These are phyloP conservation scores for Lodderomyces pseudojiufengensis DNA, from an alignment of 1,139 yeast species.

Conservation along the genomic window DNA sequence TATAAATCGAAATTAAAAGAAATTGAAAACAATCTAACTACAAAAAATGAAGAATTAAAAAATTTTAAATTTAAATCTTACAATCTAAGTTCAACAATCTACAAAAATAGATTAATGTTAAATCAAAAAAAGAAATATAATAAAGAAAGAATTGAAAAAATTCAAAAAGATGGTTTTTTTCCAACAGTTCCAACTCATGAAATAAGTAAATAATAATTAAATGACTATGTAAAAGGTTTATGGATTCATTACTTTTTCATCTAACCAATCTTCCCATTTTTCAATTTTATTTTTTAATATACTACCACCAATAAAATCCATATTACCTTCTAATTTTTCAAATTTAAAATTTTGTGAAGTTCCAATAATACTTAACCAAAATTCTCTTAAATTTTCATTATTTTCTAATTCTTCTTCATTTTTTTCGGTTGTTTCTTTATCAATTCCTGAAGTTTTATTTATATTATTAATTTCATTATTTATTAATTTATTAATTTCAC, in stretches of 20 bases:
- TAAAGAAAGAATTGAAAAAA: conserved; percentile 37
- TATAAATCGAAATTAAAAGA: conserved; percentile 20
- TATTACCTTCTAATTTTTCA: conserved; percentile 67
- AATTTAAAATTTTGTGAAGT: conserved; percentile 48
- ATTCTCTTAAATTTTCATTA: conserved; percentile 28
- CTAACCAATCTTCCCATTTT: conserved; percentile 75
- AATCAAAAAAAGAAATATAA: conserved; percentile 22
- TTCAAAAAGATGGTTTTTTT: conserved; percentile 44
- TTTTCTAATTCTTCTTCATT: conserved; percentile 22
- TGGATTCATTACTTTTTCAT: conserved; percentile 62
- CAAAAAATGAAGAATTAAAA: conserved; percentile 17
- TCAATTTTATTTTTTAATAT: conserved; percentile 52
- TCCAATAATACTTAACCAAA: conserved; percentile 48
- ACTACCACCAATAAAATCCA: conserved; percentile 70
- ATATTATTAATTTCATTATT: conserved; percentile 34
- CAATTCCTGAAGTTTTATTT: conserved; percentile 34
- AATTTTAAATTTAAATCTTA: conserved; percentile 43
- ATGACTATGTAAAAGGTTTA: conserved; percentile 17
- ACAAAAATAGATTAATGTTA: conserved; percentile 43
- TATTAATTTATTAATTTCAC: conserved; percentile 59
- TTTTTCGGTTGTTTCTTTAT: conserved; percentile 27
- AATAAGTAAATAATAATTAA: conserved; percentile 1
- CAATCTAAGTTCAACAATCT: conserved; percentile 51
- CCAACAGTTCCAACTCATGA: conserved; percentile 50
- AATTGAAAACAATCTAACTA: conserved; percentile 22